Conservation (phyloP, 1,284 basidiomycete species). For the Cryptococcus neoformans region DNA sequence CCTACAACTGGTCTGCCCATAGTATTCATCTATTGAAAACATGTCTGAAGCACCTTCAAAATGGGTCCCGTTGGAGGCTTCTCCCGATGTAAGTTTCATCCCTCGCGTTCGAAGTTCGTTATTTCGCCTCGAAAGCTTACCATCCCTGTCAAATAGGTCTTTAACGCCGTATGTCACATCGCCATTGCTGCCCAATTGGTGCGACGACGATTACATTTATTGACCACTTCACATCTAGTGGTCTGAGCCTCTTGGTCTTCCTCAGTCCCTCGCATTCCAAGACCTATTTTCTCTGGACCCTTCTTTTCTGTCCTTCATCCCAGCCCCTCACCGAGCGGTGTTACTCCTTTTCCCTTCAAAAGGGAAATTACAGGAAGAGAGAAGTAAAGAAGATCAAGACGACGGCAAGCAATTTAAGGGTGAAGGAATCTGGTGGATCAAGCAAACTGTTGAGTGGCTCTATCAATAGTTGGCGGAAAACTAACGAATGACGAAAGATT, state of each 20-base stretch:
- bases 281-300: constrained; percentile 80
- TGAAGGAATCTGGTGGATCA: constrained; percentile 49
- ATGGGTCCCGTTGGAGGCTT: constrained; percentile 76
- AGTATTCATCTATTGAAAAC: no score
- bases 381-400: constrained; percentile 52
- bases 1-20: no score
- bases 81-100: constrained; percentile 59
- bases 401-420: constrained; percentile 20
- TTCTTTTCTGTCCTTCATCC: constrained; percentile 68
- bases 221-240: constrained; percentile 59
- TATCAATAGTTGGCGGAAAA: not conserved
- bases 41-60: constrained; percentile 23
- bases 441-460: constrained; percentile 48
- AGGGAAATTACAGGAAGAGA: constrained; percentile 54
- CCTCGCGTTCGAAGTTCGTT: not conserved
- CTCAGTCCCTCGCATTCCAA: constrained; percentile 60
- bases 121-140: not conserved
- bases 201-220: not conserved
- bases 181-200: not conserved
- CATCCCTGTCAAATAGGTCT: constrained; percentile 31
- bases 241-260: constrained; percentile 69
- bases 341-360: constrained; percentile 76
- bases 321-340: constrained; percentile 71
- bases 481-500: constrained; percentile 56
- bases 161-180: constrained; percentile 41